Conservation (phyloP, 805 yeast genomes). For the Wickerhamiella musiphila region DNA sequence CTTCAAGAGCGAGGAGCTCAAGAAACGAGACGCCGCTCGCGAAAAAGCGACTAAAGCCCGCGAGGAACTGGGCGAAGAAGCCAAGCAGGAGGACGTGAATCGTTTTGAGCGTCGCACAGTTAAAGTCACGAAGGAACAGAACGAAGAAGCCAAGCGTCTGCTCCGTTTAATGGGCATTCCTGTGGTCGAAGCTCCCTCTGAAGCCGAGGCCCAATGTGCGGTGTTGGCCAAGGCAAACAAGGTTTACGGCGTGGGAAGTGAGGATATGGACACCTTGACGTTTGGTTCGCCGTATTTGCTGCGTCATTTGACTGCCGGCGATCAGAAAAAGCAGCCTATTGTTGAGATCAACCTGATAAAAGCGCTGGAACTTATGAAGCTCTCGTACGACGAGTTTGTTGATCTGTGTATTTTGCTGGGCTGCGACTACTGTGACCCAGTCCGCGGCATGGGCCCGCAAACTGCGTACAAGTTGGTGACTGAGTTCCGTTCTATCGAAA, state of each 20-base stretch:
- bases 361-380: slow-evolving; percentile 62
- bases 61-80: slow-evolving; percentile 55
- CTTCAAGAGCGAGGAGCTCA: slow-evolving; percentile 80
- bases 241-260: slow-evolving; percentile 94
- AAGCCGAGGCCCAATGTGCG: slow-evolving; percentile 98
- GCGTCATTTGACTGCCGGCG: slow-evolving; percentile 85
- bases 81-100: slow-evolving; percentile 59
- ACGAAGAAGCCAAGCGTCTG: slow-evolving; percentile 78
- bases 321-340: slow-evolving; percentile 82
- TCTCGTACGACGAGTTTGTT: slow-evolving; percentile 56
- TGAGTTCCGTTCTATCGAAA: slow-evolving; percentile 70
- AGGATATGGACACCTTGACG: slow-evolving; percentile 97
- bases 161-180: slow-evolving; percentile 90
- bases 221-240: slow-evolving; percentile 75
- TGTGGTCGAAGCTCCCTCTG: slow-evolving; percentile 84
- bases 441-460: slow-evolving; percentile 89
- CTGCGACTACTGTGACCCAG: slow-evolving; percentile 93
- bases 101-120: slow-evolving; percentile 77
- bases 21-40: slow-evolving; percentile 62
- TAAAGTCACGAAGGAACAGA: slow-evolving; percentile 73
- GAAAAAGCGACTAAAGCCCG: slow-evolving; percentile 68
- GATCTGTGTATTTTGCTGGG: slow-evolving; percentile 89
- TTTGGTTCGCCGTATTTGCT: slow-evolving; percentile 70
- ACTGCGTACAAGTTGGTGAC: slow-evolving; percentile 79
- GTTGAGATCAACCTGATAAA: slow-evolving; percentile 56